Evolutionary conservation across 1,284 basidiomycete species (phyloP).

Genomic region (Apiotrichum siamense): DNA sequence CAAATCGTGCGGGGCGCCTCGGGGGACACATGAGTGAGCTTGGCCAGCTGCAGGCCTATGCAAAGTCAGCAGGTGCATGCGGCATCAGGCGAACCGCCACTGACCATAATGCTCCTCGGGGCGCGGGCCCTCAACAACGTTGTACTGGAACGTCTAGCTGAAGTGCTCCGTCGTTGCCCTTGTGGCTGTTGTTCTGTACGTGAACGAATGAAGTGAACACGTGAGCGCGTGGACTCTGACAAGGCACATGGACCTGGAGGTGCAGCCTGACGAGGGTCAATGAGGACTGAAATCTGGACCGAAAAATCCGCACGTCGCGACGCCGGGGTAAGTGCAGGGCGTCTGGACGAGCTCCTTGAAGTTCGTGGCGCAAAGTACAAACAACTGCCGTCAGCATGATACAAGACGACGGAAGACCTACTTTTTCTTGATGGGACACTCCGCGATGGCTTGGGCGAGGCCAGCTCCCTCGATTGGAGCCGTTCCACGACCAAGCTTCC

Average conservation of each 20-base stretch:
- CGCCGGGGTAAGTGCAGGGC: constrained; percentile 30
- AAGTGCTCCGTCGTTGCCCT: constrained; percentile 54
- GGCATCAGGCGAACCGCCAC: neutral
- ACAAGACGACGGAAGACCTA: constrained; percentile 48
- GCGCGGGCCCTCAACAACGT: constrained; percentile 45
- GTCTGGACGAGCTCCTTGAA: constrained; percentile 41
- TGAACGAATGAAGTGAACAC: neutral
- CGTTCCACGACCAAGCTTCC: constrained; percentile 59
- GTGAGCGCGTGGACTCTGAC: too few relatives aligned
- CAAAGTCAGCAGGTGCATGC: neutral
- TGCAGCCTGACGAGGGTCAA: constrained; percentile 64
- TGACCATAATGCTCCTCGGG: constrained; percentile 44
- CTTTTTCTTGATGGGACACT: constrained; percentile 69
- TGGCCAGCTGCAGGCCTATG: constrained; percentile 72
- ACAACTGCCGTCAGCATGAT: constrained; percentile 52
- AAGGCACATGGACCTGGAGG: constrained; percentile 64
- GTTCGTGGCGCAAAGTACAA: constrained; percentile 85
- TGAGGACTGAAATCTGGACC: constrained; percentile 2
- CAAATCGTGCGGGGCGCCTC: constrained; percentile 60
- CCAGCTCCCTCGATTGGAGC: constrained; percentile 80
- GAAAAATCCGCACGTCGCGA: constrained; percentile 17
- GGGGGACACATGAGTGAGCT: constrained; percentile 69
- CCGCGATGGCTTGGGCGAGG: constrained; percentile 86
- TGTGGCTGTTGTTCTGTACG: constrained; percentile 28
- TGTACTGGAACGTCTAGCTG: constrained; percentile 71